Base-by-base conservation (phyloP, 2,329 filamentous ascomycete species). In the Fusarium goolgardi region DNA sequence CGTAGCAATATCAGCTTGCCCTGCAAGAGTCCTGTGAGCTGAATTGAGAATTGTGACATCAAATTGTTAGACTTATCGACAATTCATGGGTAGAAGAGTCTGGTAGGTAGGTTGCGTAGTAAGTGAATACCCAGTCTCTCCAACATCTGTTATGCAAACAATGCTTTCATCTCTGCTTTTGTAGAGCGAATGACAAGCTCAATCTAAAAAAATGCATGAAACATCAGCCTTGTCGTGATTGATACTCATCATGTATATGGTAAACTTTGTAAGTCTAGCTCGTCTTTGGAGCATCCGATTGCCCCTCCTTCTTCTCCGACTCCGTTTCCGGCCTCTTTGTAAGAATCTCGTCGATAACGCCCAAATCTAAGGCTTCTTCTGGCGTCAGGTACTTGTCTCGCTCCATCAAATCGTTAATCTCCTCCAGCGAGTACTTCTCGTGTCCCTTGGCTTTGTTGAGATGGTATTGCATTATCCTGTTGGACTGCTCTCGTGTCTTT, bases 361-460 rank as follows among this genome's bases (percentile, higher is more conserved):
- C 96, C 79, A 96, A 86, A 51, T 96, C 93, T 73, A 93, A 83
- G 11, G 96, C 96, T 82, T 99, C 94, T 45, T 93, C 83, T 0
- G 94, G 94, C 56, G 91, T 91, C 85, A 99, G 86, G 73, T 97
- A 98, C 75, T 96, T 96, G 78, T 99, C 96, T 59, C 96, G 85
- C 83, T 99, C 96, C 95, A 99, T 98, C 78, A 97, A 86, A 77
- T 90, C 93, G 79, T 96, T 95, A 75, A 99, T 91, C 75, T 96
- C 91, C 49, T 94, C 90, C 35, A 97, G 75, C 34, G 85, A 89
- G 77, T 93, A 90, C 79, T 93, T 92, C 23, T 96, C 92, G 63
- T 91, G 77, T 3, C 87, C 90, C 75, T 92, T 86, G 51, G 89
- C 84, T 78, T 88, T 90, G 73, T 94, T 97, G 75, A 99, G 82